Evolutionary conservation across 306 rosid genomes (phyloP), one percentile per base, ranked within the genome.

Genomic region (Quercus glauca): DNA sequence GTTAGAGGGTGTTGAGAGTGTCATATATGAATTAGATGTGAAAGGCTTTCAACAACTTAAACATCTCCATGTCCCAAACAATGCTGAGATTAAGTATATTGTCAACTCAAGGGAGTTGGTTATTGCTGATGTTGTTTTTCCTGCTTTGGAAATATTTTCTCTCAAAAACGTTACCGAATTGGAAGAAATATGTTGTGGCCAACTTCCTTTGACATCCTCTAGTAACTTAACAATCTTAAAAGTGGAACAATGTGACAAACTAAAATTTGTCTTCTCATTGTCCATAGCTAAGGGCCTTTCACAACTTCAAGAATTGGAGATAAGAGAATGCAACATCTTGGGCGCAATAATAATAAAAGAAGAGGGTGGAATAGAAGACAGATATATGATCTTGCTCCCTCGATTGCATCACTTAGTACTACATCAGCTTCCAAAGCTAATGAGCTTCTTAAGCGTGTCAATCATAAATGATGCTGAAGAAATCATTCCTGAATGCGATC

Each of bases 271-370:
- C 12, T 35, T 83, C 53, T 65, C 71, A 1, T 1, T 20, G 5
- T 76, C 77, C 1, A 17, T 79, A 19, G 33, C 74, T 6, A 61
- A 20, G 55, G 58, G 21, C 7, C 63, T 73, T 28, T 8, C 68
- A 20, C 33, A 63, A 5, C 78, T 83, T 41, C 6, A n/a, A 6
- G 73, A 71, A 18, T n/a, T 83, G 10, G 26, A 79, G 20, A 81
- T 79, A 51, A 49, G n/a, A 12, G 1, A 55, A 5, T 79, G 82
- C 64, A 15, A 9, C 9, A 56, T n/a, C 12, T 25, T 82, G 71
- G 64, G 78, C 43, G 45, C 13, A 5, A 71, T 79, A 17, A 14
- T 83, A 13, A 18, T n/a, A 0, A 8, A 0, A 4, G 58, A 53
- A 3, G 19, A 28, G 1, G 33, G 5, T 9, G 29, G n/a, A 26